Evolutionary conservation across 2,329 filamentous ascomycete genomes (phyloP), one percentile per base, ranked within the genome.

Genomic region (Chaetomium sp.): DNA sequence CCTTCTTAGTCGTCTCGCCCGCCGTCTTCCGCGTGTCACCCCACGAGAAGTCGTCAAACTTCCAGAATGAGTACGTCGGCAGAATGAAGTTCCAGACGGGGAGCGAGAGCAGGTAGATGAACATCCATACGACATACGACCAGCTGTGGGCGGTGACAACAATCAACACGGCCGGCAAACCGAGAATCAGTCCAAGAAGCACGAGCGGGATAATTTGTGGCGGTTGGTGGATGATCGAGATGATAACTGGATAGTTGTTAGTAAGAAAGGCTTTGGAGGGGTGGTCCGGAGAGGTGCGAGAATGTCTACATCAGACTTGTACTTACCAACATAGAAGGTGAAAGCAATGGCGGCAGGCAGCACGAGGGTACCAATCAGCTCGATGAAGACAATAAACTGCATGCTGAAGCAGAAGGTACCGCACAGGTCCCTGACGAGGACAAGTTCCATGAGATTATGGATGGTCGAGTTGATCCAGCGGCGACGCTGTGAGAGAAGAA

Each of bases 341-440:
- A 99, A 99, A 3, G 89, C 87, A 69, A 99, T 97, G 63, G 95
- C 95, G 47, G 94, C 95, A 2, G 94, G 94, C 27, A 99, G 79
- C 9, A 99, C 94, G 53, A 99, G 78, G 1, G 95, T 99, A 65
- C 94, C 94, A 54, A 97, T 81, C 54, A 99, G 79, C 74, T 99
- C 94, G 67, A 99, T 88, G 70, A 91, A 95, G 60, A 99, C 87
- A 62, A 99, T 87, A 69, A 99, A 99, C 74, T 99, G 94, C 94
- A 99, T 99, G 72, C 90, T 96, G 79, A 99, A 99, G 78, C 95
- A 99, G 77, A 99, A 99, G 3, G 94, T 99, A 62, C 94, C 94
- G 69, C 94, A 99, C 12, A 99, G 82, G 76, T 99, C 94, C 61
- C 91, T 85, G 45, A 99, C 95, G 37, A 99, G 82, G 52, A 97